phyloP scores from a whole-genome alignment of 1,139 yeast species.

The Eremothecium cymbalariae region DNA sequence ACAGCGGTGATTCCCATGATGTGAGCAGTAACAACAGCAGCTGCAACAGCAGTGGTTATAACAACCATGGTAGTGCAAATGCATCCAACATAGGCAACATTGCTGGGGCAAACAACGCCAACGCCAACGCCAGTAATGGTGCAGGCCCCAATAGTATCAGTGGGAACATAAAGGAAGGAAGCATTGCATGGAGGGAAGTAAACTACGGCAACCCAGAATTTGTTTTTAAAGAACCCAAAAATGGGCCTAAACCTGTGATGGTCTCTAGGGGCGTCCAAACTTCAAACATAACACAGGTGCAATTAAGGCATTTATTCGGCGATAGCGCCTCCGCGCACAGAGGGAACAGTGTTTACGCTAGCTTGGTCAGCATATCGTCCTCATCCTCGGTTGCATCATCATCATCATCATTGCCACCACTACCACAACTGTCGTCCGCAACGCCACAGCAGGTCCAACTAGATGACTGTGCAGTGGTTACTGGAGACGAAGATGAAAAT shows the following conservation, averaged over 20 bases:
- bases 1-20: slow-evolving; percentile 2
- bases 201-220: slow-evolving; percentile 4
- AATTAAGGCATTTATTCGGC: background rate
- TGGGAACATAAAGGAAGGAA: background rate
- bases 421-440: too few species aligned
- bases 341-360: too few species aligned
- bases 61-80: slow-evolving; percentile 3
- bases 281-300: background rate
- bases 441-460: too few species aligned
- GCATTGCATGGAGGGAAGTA: background rate
- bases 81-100: background rate
- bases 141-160: background rate
- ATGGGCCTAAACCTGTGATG: slow-evolving; percentile 5
- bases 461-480: too few species aligned
- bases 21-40: slow-evolving; percentile 1
- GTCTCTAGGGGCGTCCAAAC: slow-evolving; percentile 4
- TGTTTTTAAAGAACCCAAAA: slow-evolving; percentile 8
- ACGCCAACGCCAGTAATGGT: slow-evolving; percentile 2
- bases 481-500: too few species aligned
- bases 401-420: too few species aligned
- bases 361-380: too few species aligned
- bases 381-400: too few species aligned
- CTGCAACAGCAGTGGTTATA: slow-evolving; percentile 2
- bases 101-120: background rate
- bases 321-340: too few species aligned